A percentile compares a stretch with the other conserved stretches of the same genome.
Evolutionary conservation across 1,139 yeast species (phyloP).

Genomic region (Blastobotrys buckinghamii): DNA sequence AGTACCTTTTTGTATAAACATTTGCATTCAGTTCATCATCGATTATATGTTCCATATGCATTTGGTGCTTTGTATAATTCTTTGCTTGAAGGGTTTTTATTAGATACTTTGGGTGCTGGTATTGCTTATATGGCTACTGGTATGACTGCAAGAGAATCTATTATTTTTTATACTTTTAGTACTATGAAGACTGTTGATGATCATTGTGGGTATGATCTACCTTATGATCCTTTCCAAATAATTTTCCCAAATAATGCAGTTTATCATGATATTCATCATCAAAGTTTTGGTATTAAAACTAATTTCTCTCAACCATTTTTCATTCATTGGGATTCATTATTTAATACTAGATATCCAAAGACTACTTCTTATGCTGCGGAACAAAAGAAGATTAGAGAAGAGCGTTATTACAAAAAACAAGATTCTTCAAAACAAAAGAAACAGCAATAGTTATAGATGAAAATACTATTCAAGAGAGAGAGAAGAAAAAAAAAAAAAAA

Average conservation of each 20-base stretch:
- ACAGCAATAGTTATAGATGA: not conserved
- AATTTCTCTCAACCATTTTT: slow-evolving; percentile 97
- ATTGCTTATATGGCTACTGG: slow-evolving; percentile 59
- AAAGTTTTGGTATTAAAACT: slow-evolving; percentile 87
- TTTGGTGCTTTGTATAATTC: slow-evolving; percentile 94
- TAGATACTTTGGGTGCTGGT: slow-evolving; percentile 92
- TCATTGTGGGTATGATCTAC: slow-evolving; percentile 93
- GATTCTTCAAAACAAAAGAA: not conserved
- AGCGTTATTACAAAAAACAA: slow-evolving; percentile 16
- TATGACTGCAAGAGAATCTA: slow-evolving; percentile 69
- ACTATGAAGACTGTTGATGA: slow-evolving; percentile 97
- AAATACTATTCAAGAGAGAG: no score
- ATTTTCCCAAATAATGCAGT: slow-evolving; percentile 92
- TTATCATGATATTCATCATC: slow-evolving; percentile 96
- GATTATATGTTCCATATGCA: slow-evolving; percentile 92
- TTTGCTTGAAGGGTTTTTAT: slow-evolving; percentile 84
- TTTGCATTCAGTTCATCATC: slow-evolving; percentile 92
- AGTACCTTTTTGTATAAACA: slow-evolving; percentile 68
- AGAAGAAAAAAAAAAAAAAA: no score
- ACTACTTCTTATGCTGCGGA: slow-evolving; percentile 31
- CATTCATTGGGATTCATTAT: slow-evolving; percentile 79
- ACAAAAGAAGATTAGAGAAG: slow-evolving; percentile 30
- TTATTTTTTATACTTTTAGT: slow-evolving; percentile 72
- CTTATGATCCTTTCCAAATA: slow-evolving; percentile 82
- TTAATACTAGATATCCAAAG: slow-evolving; percentile 64